These are phyloP conservation scores for Setomelanomma holmii DNA, from an alignment of 2,329 filamentous ascomycete species.

Conservation along the genomic window DNA sequence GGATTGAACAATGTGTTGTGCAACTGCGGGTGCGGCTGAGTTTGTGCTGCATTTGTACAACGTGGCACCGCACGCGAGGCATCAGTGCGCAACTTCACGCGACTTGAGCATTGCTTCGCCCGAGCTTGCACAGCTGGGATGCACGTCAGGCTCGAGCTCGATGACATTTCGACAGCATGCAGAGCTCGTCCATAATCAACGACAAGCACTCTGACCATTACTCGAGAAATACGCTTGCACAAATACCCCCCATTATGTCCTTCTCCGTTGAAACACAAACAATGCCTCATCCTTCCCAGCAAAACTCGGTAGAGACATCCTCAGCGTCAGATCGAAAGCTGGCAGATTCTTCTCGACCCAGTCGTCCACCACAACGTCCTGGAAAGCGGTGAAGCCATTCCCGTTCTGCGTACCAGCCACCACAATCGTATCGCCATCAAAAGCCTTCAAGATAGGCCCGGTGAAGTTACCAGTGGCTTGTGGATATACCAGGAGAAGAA, in stretches of 20 bases:
- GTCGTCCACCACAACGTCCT: conserved; percentile 67
- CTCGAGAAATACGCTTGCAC: too few species aligned
- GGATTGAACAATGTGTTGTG: too few species aligned
- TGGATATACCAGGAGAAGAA: conserved; percentile 76
- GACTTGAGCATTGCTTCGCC: too few species aligned
- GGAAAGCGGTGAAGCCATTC: conserved; percentile 77
- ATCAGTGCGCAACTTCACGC: background rate
- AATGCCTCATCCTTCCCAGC: conserved; percentile 78
- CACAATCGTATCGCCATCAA: conserved; percentile 69
- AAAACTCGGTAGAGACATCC: conserved; percentile 75
- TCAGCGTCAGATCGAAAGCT: conserved; percentile 66
- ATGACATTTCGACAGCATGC: too few species aligned
- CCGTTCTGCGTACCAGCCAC: conserved; percentile 77
- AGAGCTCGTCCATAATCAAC: too few species aligned
- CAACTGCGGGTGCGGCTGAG: background rate
- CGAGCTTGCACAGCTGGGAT: too few species aligned
- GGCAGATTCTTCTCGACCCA: conserved; percentile 67
- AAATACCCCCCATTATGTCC: conserved; percentile 5
- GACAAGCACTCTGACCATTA: too few species aligned
- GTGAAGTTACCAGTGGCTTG: conserved; percentile 74
- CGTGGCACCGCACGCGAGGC: background rate
- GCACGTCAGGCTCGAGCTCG: too few species aligned
- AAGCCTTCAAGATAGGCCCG: conserved; percentile 65
- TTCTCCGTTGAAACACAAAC: conserved; percentile 65
- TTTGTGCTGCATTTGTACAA: background rate